Base-by-base conservation (phyloP, 306 rosid species). In the Ochetophila trinervis region DNA sequence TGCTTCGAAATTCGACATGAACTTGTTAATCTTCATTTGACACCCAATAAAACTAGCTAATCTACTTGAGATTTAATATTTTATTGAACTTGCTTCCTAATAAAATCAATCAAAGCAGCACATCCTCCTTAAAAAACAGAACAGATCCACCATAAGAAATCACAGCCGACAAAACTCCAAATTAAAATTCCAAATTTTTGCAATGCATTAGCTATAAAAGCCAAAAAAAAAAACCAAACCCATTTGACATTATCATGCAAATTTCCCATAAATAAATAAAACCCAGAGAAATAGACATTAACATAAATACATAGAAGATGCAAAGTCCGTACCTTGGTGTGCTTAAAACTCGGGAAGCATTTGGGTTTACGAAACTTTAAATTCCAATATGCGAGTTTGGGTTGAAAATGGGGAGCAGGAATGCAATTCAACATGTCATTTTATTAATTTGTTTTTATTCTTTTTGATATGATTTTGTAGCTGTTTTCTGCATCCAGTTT, bases 121-220 rank as follows among this genome's bases (percentile, higher is more conserved):
- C 8, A 47, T 5, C 47, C 24, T 45, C 40, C 54, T 15, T 50
- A 35, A 14, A 10, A 35, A 18, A 6, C 5, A 19, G 17, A 16
- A 27, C 18, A 16, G 70, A 68, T n/a, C 32, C 51, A 61, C 13
- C 55, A 32, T 34, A 48, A 65, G 16, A 42, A 51, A 32, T 10
- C 55, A 30, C 5, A 68, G 34, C 37, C 19, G 19, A 54, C n/a
- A 22, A 18, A 69, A 23, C 24, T 23, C 54, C 5, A 3, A 63
- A 69, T 17, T 56, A 69, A 27, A n/a, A 49, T 17, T 22, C 36
- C 30, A 67, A 60, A 42, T 11, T 20, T 37, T 73, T 48, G 8
- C 67, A 70, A 65, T 64, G 76, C 68, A 70, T 44, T 73, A 22
- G 8, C 18, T 55, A 49, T n/a, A 57, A 57, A 19, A 63, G 15